These are phyloP conservation scores for Chaetomium olivaceum DNA, from an alignment of 2,329 filamentous ascomycete genomes.

Conservation along the genomic window DNA sequence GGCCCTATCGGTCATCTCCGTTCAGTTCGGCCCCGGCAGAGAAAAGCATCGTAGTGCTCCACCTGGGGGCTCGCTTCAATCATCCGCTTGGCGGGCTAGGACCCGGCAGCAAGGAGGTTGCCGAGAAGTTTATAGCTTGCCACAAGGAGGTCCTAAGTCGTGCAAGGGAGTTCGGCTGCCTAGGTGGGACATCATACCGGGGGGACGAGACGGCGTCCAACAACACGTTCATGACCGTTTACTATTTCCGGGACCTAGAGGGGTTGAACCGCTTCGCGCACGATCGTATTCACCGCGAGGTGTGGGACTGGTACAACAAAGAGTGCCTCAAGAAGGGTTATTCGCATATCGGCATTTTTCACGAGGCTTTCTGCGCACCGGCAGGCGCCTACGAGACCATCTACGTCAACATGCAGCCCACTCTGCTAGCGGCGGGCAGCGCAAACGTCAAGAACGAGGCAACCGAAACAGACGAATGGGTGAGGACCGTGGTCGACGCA, in stretches of 20 bases:
- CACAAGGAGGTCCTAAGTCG: constrained; percentile 33
- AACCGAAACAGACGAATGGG: constrained; percentile 23
- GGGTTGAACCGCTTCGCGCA: constrained; percentile 55
- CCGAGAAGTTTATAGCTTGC: constrained; percentile 42
- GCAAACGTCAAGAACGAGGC: constrained; percentile 25
- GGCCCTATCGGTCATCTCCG: constrained; percentile 29
- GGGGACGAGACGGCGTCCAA: constrained; percentile 40
- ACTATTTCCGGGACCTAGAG: constrained; percentile 54
- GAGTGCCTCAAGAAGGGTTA: constrained; percentile 5
- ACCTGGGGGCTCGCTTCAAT: constrained; percentile 48
- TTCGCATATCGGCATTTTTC: constrained; percentile 39
- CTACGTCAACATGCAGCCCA: constrained; percentile 48
- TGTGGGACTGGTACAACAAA: constrained; percentile 52
- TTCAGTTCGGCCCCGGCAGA: constrained; percentile 32
- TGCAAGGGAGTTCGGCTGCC: constrained; percentile 49
- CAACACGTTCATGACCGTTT: constrained; percentile 45
- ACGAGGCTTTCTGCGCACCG: constrained; percentile 54
- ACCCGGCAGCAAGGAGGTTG: constrained; percentile 46
- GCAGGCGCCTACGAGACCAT: constrained; percentile 52
- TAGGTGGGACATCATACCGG: constrained; percentile 47
- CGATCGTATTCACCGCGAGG: constrained; percentile 47
- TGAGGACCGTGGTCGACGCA: constrained; percentile 23
- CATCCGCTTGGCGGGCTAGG: constrained; percentile 52
- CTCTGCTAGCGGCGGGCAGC: constrained; percentile 39
- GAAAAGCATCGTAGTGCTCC: constrained; percentile 45